phyloP scores from a whole-genome alignment of 495 filamentous ascomycete genomes.

The Trichoderma orchidacearum region DNA sequence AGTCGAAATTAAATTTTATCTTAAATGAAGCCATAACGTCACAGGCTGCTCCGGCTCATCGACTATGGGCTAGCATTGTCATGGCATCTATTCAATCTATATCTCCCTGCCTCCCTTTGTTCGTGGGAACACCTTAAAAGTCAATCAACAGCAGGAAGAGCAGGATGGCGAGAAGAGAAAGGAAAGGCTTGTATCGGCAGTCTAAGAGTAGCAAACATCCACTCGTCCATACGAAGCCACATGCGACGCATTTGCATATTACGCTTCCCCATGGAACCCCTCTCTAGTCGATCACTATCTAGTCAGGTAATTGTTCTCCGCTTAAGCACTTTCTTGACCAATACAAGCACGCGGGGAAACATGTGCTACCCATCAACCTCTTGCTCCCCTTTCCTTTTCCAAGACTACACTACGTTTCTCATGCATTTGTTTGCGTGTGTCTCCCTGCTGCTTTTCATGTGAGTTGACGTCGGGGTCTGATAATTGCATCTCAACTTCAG shows the following conservation, averaged over 20 bases:
- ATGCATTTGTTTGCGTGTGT: neutral
- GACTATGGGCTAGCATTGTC: neutral
- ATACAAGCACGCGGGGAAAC: neutral
- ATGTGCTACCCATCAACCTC: neutral
- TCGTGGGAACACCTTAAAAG: neutral
- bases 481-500: neutral
- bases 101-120: neutral
- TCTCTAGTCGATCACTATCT: neutral
- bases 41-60: neutral
- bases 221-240: neutral
- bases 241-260: neutral
- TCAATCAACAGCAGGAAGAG: neutral
- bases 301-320: neutral
- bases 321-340: neutral
- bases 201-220: neutral
- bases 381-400: neutral
- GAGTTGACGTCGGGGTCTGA: conserved; percentile 1
- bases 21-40: neutral
- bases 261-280: neutral
- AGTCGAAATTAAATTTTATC: neutral
- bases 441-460: neutral
- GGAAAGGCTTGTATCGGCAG: neutral
- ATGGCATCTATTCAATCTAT: neutral
- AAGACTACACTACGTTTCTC: neutral
- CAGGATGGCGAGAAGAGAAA: neutral